A percentile compares a stretch with the other conserved stretches of the same genome.
Conservation (phyloP, 176 grass and related monocot genomes). For the Triticum timopheevii region DNA sequence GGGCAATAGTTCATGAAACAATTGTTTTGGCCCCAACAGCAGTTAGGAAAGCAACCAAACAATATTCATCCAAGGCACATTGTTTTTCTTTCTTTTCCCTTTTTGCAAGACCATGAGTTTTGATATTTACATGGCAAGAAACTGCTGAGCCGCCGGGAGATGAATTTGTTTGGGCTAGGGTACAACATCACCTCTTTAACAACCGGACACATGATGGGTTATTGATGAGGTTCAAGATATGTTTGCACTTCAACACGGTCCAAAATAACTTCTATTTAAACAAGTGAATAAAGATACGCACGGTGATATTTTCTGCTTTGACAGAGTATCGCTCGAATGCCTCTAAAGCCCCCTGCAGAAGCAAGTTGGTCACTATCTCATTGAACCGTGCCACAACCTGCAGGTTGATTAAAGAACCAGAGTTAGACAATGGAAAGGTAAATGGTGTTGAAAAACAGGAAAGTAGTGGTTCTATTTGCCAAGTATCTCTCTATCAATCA, state of each 20-base stretch:
- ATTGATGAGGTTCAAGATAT: background rate
- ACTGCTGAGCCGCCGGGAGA: background rate
- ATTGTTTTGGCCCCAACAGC: background rate
- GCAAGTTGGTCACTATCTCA: slow-evolving; percentile 78
- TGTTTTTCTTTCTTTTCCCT: background rate
- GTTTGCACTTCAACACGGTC: background rate
- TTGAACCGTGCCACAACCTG: slow-evolving; percentile 97
- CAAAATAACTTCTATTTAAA: background rate
- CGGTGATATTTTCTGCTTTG: slow-evolving; percentile 81
- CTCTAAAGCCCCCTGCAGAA: slow-evolving; percentile 85
- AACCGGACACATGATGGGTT: background rate
- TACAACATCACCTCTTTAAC: background rate
- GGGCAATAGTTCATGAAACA: background rate
- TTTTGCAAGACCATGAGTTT: background rate
- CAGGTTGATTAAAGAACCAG: slow-evolving; percentile 3
- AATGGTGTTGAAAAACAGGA: slow-evolving; percentile 4
- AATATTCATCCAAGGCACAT: background rate
- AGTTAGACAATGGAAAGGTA: background rate
- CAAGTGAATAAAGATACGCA: slow-evolving; percentile 31
- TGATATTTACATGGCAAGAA: background rate
- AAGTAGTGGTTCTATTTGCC: background rate
- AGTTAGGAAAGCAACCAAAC: background rate
- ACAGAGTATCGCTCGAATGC: slow-evolving; percentile 77
- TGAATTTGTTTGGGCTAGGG: background rate
- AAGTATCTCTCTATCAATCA: background rate